Evolutionary conservation across 2,329 filamentous ascomycete species (phyloP).

Genomic region (Mycosphaerella sp.): DNA sequence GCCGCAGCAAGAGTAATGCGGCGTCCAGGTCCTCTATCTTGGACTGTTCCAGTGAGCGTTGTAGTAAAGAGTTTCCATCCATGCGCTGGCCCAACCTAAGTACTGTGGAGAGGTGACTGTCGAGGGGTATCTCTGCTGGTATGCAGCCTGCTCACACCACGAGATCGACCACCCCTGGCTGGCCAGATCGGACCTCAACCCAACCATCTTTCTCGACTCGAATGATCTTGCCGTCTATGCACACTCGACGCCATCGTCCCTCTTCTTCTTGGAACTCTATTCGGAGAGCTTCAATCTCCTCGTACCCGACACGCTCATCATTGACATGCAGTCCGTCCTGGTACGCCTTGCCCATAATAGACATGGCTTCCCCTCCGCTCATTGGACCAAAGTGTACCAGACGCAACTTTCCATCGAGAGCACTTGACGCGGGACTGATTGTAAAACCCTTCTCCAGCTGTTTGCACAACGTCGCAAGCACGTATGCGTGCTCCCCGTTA

Average conservation of each 20-base stretch:
- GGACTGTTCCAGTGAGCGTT: neutral
- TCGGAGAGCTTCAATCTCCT: constrained; percentile 59
- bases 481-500: constrained; percentile 60
- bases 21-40: neutral
- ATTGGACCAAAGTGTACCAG: constrained; percentile 70
- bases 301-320: constrained; percentile 60
- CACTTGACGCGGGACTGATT: constrained; percentile 67
- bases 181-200: constrained; percentile 57
- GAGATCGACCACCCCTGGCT: constrained; percentile 36
- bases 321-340: constrained; percentile 51
- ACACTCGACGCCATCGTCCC: constrained; percentile 74
- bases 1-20: neutral
- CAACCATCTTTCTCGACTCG: constrained; percentile 63
- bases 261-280: constrained; percentile 64
- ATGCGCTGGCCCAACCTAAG: neutral
- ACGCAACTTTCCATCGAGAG: constrained; percentile 64
- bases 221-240: constrained; percentile 87
- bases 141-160: constrained; percentile 7
- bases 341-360: constrained; percentile 64
- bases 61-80: neutral
- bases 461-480: constrained; percentile 69
- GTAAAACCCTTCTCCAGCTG: constrained; percentile 75
- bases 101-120: neutral
- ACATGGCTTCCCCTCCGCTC: constrained; percentile 61
- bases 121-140: neutral